A percentile compares a stretch with the other conserved stretches of the same genome.
phyloP scores from a whole-genome alignment of 2,329 filamentous ascomycete species.

The Colletotrichum filicis region DNA sequence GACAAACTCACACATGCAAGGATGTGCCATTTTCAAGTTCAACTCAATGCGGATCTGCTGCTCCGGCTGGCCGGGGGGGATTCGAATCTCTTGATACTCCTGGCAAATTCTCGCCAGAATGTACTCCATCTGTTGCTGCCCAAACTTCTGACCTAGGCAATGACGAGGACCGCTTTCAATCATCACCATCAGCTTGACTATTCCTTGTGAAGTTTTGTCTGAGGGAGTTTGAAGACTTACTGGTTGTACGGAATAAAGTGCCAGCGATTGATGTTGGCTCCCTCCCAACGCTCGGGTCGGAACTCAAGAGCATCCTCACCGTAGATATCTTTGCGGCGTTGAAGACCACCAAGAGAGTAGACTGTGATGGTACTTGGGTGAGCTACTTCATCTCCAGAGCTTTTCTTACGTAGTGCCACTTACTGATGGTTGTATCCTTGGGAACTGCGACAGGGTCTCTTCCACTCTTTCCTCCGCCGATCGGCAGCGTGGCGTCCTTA shows the following conservation, averaged over 20 bases:
- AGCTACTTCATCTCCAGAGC: too few relatives aligned
- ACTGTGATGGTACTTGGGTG: neutral
- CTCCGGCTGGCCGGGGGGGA: neutral
- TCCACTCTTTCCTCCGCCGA: neutral
- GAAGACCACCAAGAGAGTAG: neutral
- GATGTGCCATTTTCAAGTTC: neutral
- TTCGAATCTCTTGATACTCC: neutral
- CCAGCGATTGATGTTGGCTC: neutral
- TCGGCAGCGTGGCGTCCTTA: neutral
- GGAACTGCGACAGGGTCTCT: neutral
- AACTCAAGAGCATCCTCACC: conserved; percentile 47
- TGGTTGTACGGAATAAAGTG: neutral
- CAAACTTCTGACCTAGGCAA: neutral
- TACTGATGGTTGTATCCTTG: neutral
- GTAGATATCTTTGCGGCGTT: conserved; percentile 40
- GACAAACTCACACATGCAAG: neutral
- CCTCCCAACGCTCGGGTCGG: conserved; percentile 45
- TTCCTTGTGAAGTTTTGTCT: neutral
- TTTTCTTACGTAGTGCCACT: neutral
- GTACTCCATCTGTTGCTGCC: neutral
- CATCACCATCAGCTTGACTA: neutral
- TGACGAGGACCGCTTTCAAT: neutral
- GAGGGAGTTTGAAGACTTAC: neutral
- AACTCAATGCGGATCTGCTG: neutral
- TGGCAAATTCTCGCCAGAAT: neutral